Evolutionary conservation across 495 filamentous ascomycete species (phyloP), one percentile per base, ranked within the genome.

Genomic region (Hyaloscypha hepaticicola): DNA sequence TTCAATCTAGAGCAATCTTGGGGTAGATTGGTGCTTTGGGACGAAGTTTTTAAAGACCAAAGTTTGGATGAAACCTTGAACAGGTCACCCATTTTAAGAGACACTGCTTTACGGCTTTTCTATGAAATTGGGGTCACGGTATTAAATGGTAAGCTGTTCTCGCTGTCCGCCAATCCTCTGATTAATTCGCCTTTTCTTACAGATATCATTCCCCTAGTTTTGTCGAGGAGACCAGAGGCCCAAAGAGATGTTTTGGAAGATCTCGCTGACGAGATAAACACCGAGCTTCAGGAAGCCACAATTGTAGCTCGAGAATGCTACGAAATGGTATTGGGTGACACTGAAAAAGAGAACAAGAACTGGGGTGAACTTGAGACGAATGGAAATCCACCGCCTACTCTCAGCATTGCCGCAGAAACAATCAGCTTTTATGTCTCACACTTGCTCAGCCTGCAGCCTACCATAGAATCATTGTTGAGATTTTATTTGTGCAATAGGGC

Each of bases 1-100:
- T 52, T 52, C 49, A 52, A 7, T 52, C 22, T 52, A 24, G 21
- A 52, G 49, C 9, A 52, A 21, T 52, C 49, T 24, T 52, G 49
- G 49, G 21, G 49, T 21, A 52, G 49, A 21, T 52, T 52, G 49
- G 22, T 52, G 9, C 21, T 52, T 7, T 52, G 49, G 49, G 49
- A 21, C 22, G 49, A 24, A 24, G 21, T 21, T 7, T 52, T 52
- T 52, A 21, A 52, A 52, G 22, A 52, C 7, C 49, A 24, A 7
- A 8, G 22, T 8, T 52, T 52, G 49, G 49, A 52, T 24, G 49
- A 52, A 11, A 52, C 22, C 11, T 14, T 52, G 49, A 52, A 52
- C 9, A 52, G 7, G 49, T 52, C 49, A 11, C 49, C 49, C 7
- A 52, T 52, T 8, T 21, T 52, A 7, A 8, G 49, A 24, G 21